phyloP scores from a whole-genome alignment of 306 rosid species.

The Chamaecrista fasciculata region DNA sequence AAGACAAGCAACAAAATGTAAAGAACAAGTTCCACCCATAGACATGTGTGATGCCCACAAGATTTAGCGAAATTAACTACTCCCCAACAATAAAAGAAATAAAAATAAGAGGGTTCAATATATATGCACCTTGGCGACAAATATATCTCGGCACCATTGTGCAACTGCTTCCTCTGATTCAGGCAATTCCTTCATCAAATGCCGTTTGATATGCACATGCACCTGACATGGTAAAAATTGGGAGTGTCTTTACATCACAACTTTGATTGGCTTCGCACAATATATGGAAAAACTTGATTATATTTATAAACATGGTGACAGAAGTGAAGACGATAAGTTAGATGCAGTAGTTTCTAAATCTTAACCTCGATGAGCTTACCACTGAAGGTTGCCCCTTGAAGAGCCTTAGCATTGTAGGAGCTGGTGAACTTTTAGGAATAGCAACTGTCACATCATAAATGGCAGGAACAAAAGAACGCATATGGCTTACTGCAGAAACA shows the following conservation, averaged over 20 bases:
- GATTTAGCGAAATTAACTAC: neutral
- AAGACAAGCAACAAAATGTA: conserved; percentile 1
- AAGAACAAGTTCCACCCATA: neutral
- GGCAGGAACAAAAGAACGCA: conserved; percentile 76
- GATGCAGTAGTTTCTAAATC: conserved; percentile 26
- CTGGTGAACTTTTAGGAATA: conserved; percentile 79
- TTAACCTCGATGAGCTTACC: conserved; percentile 49
- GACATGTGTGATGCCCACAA: neutral
- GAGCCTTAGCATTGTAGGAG: conserved; percentile 91
- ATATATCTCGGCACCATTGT: conserved; percentile 92
- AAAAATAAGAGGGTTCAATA: neutral
- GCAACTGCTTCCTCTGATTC: conserved; percentile 87
- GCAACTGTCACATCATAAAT: conserved; percentile 66
- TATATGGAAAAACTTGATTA: neutral
- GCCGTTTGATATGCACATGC: conserved; percentile 90
- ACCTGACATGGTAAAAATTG: conserved; percentile 46
- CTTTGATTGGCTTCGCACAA: conserved; percentile 33
- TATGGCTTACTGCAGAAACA: conserved; percentile 60
- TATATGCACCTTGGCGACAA: conserved; percentile 68
- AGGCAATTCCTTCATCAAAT: conserved; percentile 80
- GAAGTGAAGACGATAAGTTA: neutral
- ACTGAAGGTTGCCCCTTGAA: conserved; percentile 83
- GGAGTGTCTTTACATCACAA: conserved; percentile 17
- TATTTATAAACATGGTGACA: neutral
- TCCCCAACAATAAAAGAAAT: neutral